These are phyloP conservation scores for Fusarium phyllophilum DNA, from an alignment of 2,329 filamentous ascomycete species.

Conservation along the genomic window DNA sequence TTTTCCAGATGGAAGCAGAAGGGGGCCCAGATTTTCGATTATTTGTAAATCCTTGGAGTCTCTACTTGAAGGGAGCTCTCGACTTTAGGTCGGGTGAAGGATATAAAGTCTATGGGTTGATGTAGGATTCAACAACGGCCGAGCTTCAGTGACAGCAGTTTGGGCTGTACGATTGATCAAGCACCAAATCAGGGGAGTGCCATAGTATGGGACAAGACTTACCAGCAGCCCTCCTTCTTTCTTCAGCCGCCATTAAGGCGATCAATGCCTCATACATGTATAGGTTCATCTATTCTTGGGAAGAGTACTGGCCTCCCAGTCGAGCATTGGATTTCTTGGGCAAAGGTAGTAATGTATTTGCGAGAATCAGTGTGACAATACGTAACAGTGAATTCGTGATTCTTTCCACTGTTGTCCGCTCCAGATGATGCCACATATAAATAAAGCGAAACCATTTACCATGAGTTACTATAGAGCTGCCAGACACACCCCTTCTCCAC, in stretches of 20 bases:
- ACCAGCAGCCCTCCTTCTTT: too few relatives aligned
- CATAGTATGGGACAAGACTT: too few relatives aligned
- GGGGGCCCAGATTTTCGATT: background rate
- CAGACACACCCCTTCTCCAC: background rate
- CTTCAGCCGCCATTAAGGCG: too few relatives aligned
- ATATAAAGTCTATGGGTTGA: background rate
- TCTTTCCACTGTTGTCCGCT: background rate
- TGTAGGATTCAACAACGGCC: background rate
- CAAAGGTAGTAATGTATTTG: background rate
- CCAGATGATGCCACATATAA: rapidly evolving
- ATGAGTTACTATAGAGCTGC: background rate
- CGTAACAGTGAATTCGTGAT: background rate
- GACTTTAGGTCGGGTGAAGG: background rate
- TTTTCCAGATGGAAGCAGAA: background rate
- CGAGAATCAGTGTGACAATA: background rate
- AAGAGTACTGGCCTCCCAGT: too few relatives aligned
- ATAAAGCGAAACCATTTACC: background rate
- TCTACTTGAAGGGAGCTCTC: background rate
- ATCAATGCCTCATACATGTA: too few relatives aligned
- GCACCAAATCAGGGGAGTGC: background rate
- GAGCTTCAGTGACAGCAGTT: background rate
- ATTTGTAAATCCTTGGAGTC: background rate
- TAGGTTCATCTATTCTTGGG: too few relatives aligned
- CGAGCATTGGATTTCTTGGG: background rate
- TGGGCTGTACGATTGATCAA: background rate